phyloP scores from a whole-genome alignment of 129 eudicot species.

The Deinandra increscens region DNA sequence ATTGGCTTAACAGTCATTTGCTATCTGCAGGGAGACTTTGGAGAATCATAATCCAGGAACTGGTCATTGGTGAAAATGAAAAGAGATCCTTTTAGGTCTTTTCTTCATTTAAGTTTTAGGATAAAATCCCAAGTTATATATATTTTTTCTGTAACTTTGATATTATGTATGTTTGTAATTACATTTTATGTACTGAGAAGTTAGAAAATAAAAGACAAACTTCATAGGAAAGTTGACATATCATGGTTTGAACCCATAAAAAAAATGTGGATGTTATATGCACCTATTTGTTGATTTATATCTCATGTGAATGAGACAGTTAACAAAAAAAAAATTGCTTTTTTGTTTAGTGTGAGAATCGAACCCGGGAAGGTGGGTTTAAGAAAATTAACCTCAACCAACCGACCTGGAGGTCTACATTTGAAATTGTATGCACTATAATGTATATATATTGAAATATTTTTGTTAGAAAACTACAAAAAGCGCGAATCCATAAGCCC shows the following conservation, averaged over 20 bases:
- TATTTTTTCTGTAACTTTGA: too few species aligned
- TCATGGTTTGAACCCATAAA: not conserved
- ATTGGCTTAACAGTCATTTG: not conserved
- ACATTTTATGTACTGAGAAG: not conserved
- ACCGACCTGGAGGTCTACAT: too few species aligned
- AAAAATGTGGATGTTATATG: not conserved
- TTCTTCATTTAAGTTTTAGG: too few species aligned
- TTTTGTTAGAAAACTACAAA: too few species aligned
- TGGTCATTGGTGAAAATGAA: not conserved
- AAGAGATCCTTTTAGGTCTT: not conserved
- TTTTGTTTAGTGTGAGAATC: too few species aligned
- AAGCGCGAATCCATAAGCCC: too few species aligned
- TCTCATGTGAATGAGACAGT: not conserved
- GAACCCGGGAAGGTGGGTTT: too few species aligned
- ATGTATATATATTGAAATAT: too few species aligned
- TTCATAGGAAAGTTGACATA: not conserved
- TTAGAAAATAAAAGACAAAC: not conserved
- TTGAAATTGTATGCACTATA: too few species aligned
- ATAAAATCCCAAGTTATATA: too few species aligned
- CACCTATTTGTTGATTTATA: not conserved
- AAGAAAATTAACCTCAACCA: too few species aligned
- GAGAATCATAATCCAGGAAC: not conserved
- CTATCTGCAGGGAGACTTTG: not conserved
- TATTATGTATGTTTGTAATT: not conserved
- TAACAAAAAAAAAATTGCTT: too few species aligned